Base-by-base conservation (phyloP, 306 rosid species). In the Dalbergia cochinchinensis region DNA sequence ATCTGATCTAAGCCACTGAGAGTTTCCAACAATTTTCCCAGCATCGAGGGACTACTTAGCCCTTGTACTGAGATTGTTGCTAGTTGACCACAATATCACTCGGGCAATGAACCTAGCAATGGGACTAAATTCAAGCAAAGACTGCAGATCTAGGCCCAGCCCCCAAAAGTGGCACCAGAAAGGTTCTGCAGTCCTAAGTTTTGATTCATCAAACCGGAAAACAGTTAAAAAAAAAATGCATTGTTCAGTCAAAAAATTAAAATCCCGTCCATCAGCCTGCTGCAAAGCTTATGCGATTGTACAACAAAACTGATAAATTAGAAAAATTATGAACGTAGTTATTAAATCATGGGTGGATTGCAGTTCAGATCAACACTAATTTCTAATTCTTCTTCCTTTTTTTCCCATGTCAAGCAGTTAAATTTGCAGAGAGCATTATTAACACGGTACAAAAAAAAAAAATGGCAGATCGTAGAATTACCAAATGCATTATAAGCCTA, bases 401-500 rank as follows among this genome's bases (percentile, higher is more conserved):
- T 26, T 26, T 73, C 48, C 55, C 0, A 39, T 8, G 3, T 0
- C 14, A 53, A 62, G 26, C 22, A 19, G 14, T 11, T 44, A 9
- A 10, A 44, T 44, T 44, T 44, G 1, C 2, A 44, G 11, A 44
- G 41, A 37, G 41, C 53, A 47, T 2, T 7, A 42, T 42, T 3
- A 47, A 1, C 4, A 0, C 53, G 11, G 3, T 5, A 47, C 53
- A 42, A 0, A 4, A 55, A 26, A 0, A 26, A 77, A 20, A 7
- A 57, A 37, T 44, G 77, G 15, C 33, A 64, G 80, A 78, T 74
- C 79, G 33, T 0, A 0, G 65, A 74, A 85, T 45, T 9, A 34
- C 39, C 8, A 22, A 59, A 47, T 4, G 10, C 16, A 65, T 13
- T 45, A 39, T 0, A 69, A 20, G 3, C 20, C 64, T 54, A 54